Evolutionary conservation across 805 yeast genomes (phyloP).

Genomic region (Candida ponderosae): DNA sequence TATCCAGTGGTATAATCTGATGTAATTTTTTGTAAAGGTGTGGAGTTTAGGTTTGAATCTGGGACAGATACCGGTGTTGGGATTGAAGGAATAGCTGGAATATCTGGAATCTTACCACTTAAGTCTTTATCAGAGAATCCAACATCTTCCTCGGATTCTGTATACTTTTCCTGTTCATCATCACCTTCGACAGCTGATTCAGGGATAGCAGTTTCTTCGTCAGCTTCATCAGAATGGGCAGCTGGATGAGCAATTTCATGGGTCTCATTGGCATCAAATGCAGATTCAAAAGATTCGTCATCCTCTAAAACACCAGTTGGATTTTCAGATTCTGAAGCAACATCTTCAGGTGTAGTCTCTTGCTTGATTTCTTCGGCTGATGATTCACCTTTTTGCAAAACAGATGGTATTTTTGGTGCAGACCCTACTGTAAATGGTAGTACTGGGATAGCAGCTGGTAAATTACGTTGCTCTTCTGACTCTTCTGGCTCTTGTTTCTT

Average conservation of each 20-base stretch:
- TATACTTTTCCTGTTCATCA: constrained; percentile 20
- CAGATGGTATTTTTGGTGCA: constrained; percentile 16
- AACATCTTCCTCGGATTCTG: constrained; percentile 18
- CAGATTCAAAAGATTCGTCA: constrained; percentile 10
- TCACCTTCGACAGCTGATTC: constrained; percentile 23
- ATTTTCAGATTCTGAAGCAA: background rate
- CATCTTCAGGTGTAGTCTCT: constrained; percentile 1
- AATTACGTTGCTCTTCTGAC: constrained; percentile 11
- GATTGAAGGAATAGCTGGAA: constrained; percentile 8
- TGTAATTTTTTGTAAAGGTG: constrained; percentile 9
- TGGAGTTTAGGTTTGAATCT: background rate
- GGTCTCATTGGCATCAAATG: constrained; percentile 9
- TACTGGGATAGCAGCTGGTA: constrained; percentile 39
- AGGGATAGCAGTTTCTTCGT: constrained; percentile 1
- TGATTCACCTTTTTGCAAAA: constrained; percentile 7
- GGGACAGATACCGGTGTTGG: constrained; percentile 8
- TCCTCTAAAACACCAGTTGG: constrained; percentile 5
- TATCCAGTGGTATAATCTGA: constrained; percentile 46
- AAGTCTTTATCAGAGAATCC: constrained; percentile 11
- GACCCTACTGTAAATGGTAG: constrained; percentile 37
- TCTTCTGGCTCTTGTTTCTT: constrained; percentile 12
- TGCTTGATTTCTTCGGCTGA: constrained; percentile 6
- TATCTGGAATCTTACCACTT: background rate
- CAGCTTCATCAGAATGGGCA: background rate
- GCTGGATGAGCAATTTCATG: constrained; percentile 7